A percentile compares a stretch with the other conserved stretches of the same genome.
Conservation (phyloP, 495 filamentous ascomycete genomes). For the Neurospora sp. region DNA sequence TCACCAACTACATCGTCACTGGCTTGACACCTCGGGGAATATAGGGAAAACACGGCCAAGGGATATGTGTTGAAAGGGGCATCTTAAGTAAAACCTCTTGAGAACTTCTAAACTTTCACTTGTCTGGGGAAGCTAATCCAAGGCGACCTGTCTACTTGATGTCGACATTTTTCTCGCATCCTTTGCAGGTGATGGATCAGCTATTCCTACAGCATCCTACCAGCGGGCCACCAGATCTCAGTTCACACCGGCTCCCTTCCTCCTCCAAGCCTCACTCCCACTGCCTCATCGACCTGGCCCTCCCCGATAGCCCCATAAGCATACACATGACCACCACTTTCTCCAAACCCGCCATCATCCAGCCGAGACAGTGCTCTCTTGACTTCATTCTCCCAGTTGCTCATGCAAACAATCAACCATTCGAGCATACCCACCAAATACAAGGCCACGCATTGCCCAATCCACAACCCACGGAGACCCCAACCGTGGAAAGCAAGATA, state of each 20-base stretch:
- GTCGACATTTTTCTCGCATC: neutral
- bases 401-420: slow-evolving; percentile 71
- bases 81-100: neutral
- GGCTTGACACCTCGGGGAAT: neutral
- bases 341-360: slow-evolving; percentile 40
- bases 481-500: slow-evolving; percentile 85
- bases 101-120: neutral
- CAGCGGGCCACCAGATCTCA: neutral
- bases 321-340: neutral
- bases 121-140: neutral
- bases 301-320: slow-evolving; percentile 1
- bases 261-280: neutral
- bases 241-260: neutral
- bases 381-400: slow-evolving; percentile 72
- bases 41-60: neutral
- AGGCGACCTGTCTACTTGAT: neutral
- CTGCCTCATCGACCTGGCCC: slow-evolving; percentile 1
- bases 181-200: neutral
- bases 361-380: slow-evolving; percentile 66
- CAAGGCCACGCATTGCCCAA: slow-evolving; percentile 82
- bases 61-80: neutral
- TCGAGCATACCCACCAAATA: slow-evolving; percentile 73
- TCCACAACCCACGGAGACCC: slow-evolving; percentile 77
- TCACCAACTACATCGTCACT: neutral
- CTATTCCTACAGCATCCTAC: neutral